These are phyloP conservation scores for Paracamarosporium sp. DNA, from an alignment of 2,329 filamentous ascomycete species.

Conservation along the genomic window DNA sequence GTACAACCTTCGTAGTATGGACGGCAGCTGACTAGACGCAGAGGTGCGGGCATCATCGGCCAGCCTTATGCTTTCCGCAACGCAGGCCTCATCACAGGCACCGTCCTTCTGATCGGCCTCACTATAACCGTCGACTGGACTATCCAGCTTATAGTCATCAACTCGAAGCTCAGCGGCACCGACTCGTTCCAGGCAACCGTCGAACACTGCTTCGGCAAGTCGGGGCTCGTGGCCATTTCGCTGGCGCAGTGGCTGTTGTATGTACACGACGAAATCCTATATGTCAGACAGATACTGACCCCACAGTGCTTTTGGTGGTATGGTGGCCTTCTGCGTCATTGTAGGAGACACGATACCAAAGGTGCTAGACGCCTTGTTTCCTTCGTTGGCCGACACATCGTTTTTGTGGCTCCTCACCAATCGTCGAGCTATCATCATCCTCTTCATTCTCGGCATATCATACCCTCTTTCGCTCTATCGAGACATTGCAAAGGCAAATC, in stretches of 20 bases:
- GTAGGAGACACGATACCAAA: conserved; percentile 96
- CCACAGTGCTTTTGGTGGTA: conserved; percentile 84
- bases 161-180: conserved; percentile 93
- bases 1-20: fast-evolving
- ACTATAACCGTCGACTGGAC: conserved; percentile 96
- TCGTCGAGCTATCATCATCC: conserved; percentile 81
- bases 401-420: conserved; percentile 85
- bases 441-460: conserved; percentile 85
- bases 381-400: conserved; percentile 72
- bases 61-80: conserved; percentile 97
- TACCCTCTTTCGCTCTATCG: conserved; percentile 92
- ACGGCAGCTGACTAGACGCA: conserved; percentile 29
- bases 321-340: conserved; percentile 98
- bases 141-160: conserved; percentile 94
- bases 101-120: conserved; percentile 77
- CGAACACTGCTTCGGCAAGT: conserved; percentile 89
- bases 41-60: conserved; percentile 71
- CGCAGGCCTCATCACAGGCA: conserved; percentile 82
- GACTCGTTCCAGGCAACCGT: conserved; percentile 96
- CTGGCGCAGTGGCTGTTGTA: conserved; percentile 94
- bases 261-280: conserved; percentile 22
- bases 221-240: conserved; percentile 86
- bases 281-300: conserved; percentile 25
- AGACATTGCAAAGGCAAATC: conserved; percentile 83
- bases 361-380: conserved; percentile 83